Base-by-base conservation (phyloP, 805 yeast genomes). In the Ogataea salicorniae region DNA sequence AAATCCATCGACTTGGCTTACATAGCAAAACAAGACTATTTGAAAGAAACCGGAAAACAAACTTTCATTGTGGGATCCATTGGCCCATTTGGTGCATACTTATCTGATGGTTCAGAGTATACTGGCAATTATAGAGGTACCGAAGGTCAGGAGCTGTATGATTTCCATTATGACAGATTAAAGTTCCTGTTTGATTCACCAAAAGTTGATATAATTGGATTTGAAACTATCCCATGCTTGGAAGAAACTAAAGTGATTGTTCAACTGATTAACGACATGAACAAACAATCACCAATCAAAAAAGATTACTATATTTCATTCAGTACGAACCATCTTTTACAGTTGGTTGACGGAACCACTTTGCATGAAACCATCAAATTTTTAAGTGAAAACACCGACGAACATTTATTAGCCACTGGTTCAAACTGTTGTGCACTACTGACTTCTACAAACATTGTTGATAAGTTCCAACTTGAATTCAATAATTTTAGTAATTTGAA, bases 81-180 rank as follows among this genome's bases (percentile, higher is more conserved):
- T 35, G 96, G 95, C 0, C 88, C 95, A 0, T 87, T 79, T 60
- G 95, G 91, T 1, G 86, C 91, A 0, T 80, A 67, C 53, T 59
- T 84, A 35, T 79, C 84, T 29, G 73, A 79, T 52, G 89, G 90
- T 0, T 73, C 84, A 0, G 96, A 87, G 57, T 87, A 83, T 56
- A 79, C 83, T 4, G 95, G 95, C 1, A 72, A 80, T 43, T 86
- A 85, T 60, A 73, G 71, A 11, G 69, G 62, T 23, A 68, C 63
- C 7, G 59, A 66, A 2, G 60, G 62, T 9, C 67, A 65, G 15
- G 69, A 69, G 40, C 56, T 86, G 46, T 60, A 57, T 7, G 63
- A 66, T 17, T 84, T 83, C 66, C 88, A 85, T 60, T 43, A 53
- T 5, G 75, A 74, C 8, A 64, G 80, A 48, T 63, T 78, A 9